These are phyloP conservation scores for Chrysanthemum makinoi DNA, from an alignment of 129 eudicot genomes.

Conservation along the genomic window DNA sequence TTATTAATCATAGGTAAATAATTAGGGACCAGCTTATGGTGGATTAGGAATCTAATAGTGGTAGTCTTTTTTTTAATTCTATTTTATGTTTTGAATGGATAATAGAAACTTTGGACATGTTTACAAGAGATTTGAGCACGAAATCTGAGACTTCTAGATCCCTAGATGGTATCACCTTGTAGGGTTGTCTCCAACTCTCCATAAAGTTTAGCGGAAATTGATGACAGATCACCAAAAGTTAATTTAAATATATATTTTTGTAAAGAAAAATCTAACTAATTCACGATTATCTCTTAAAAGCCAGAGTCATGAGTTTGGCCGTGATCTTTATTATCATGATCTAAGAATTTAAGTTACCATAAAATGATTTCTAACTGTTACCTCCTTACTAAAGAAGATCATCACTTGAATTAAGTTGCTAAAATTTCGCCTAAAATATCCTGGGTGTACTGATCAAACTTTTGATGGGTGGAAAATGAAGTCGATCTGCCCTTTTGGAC, in stretches of 20 bases:
- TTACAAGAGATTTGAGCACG: neutral
- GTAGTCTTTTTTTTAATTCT: neutral
- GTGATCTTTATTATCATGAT: slow-evolving; percentile 1
- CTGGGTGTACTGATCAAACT: slow-evolving; percentile 6
- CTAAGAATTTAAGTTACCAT: neutral
- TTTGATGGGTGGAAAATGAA: slow-evolving; percentile 14
- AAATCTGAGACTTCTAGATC: neutral
- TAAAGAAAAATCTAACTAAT: too few relatives aligned
- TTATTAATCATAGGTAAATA: slow-evolving; percentile 13
- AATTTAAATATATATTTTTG: too few relatives aligned
- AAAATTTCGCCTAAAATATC: neutral
- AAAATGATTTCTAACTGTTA: neutral
- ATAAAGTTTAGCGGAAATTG: neutral
- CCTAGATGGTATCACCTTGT: slow-evolving; percentile 1
- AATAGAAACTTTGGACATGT: slow-evolving; percentile 4
- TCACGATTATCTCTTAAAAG: neutral
- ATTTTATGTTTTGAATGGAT: neutral
- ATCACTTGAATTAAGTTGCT: neutral
- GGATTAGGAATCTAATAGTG: slow-evolving; percentile 15
- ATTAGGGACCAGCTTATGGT: slow-evolving; percentile 11
- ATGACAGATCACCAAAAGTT: neutral
- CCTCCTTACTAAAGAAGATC: neutral
- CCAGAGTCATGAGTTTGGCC: slow-evolving; percentile 1
- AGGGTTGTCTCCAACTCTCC: neutral
- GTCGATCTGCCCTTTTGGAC: neutral